phyloP scores from a whole-genome alignment of 2,329 filamentous ascomycete species.

The Stagonosporopsis tanaceti region DNA sequence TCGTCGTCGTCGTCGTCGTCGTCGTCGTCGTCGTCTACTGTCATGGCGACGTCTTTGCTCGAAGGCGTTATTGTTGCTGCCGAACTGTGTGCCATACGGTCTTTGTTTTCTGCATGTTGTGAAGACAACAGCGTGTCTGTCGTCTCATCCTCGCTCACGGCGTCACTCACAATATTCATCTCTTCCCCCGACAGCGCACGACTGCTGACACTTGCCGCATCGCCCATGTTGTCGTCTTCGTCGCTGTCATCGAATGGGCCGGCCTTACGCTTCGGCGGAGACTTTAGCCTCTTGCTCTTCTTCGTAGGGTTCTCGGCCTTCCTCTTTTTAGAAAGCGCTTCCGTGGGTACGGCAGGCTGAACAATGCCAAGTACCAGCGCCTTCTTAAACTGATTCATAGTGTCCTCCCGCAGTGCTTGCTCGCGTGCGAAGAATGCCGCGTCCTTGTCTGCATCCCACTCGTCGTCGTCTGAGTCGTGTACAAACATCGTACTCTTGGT shows the following conservation, averaged over 20 bases:
- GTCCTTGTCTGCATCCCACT: slow-evolving; percentile 78
- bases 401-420: slow-evolving; percentile 68
- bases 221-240: slow-evolving; percentile 35
- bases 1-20: no score
- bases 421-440: slow-evolving; percentile 80
- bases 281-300: slow-evolving; percentile 44
- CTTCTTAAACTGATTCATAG: slow-evolving; percentile 58
- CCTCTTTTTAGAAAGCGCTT: slow-evolving; percentile 45
- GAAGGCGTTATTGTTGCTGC: slow-evolving; percentile 4
- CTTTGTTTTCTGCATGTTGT: slow-evolving; percentile 37
- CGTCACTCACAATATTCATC: slow-evolving; percentile 24
- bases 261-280: slow-evolving; percentile 38
- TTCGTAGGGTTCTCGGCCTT: slow-evolving; percentile 36
- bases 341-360: slow-evolving; percentile 39
- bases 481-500: slow-evolving; percentile 89
- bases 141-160: slow-evolving; percentile 41
- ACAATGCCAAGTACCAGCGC: slow-evolving; percentile 54
- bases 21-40: slow-evolving; percentile 48
- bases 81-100: slow-evolving; percentile 23
- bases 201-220: slow-evolving; percentile 34
- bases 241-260: slow-evolving; percentile 43
- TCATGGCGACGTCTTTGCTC: slow-evolving; percentile 35
- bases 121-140: slow-evolving; percentile 54
- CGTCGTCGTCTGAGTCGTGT: slow-evolving; percentile 86
- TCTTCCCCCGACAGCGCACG: slow-evolving; percentile 36